phyloP scores from a whole-genome alignment of 495 filamentous ascomycete genomes.

The Annulohypoxylon moriforme region DNA sequence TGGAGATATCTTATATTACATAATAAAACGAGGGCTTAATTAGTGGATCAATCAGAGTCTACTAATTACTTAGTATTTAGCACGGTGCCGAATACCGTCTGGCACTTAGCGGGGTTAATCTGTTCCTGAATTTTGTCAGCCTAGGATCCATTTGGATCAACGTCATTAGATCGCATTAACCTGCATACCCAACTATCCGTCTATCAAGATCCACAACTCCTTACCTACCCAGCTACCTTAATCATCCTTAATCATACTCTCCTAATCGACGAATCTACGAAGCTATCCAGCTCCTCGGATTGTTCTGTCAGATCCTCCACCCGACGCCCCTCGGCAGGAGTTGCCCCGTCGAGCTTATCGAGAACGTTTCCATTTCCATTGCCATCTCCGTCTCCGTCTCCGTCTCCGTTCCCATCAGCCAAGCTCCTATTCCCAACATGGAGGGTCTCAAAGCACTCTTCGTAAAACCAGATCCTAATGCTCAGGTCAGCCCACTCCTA shows the following conservation, averaged over 20 bases:
- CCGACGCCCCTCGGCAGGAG: conserved; percentile 29
- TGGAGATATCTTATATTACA: neutral
- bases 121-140: conserved; percentile 39
- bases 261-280: neutral
- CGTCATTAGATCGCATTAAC: conserved; percentile 45
- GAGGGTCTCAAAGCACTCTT: conserved; percentile 88
- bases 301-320: conserved; percentile 33
- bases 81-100: conserved; percentile 13
- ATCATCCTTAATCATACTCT: neutral
- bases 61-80: neutral
- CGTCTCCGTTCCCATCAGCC: neutral
- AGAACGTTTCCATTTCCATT: conserved; percentile 1
- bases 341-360: conserved; percentile 27
- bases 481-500: conserved; percentile 71
- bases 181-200: conserved; percentile 38
- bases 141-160: conserved; percentile 25
- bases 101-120: conserved; percentile 41
- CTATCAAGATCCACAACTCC: conserved; percentile 26
- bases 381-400: no score
- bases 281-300: conserved; percentile 19
- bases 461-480: conserved; percentile 91
- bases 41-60: conserved; percentile 6
- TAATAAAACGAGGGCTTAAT: neutral
- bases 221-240: neutral
- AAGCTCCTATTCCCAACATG: conserved; percentile 64